A percentile compares a stretch with the other conserved stretches of the same genome.
These are phyloP conservation scores for Kodamaea neixiangensis DNA, from an alignment of 805 yeast species.

Conservation along the genomic window DNA sequence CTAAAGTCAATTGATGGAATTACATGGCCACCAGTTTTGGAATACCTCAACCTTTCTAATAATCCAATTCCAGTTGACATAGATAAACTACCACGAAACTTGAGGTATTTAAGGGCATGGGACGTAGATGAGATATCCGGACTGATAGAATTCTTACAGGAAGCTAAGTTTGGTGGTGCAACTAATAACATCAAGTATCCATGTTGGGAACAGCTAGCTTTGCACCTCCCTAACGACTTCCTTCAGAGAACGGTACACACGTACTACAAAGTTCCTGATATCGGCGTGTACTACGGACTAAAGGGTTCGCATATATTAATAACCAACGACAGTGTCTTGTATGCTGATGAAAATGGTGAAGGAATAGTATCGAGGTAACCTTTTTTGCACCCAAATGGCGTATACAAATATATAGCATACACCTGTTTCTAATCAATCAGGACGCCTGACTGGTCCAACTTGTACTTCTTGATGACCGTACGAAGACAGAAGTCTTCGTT, in stretches of 20 bases:
- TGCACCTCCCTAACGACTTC: neutral
- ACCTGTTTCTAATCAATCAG: neutral
- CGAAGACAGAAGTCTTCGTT: neutral
- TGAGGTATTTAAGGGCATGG: conserved; percentile 3
- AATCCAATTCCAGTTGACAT: conserved; percentile 2
- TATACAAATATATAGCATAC: neutral
- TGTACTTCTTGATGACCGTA: neutral
- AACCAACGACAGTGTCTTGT: neutral
- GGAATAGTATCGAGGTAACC: neutral
- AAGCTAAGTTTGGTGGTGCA: neutral
- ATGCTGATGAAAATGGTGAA: neutral
- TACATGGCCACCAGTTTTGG: conserved; percentile 2
- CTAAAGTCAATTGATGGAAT: neutral
- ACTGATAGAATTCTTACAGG: neutral
- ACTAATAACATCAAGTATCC: neutral
- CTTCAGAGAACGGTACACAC: neutral
- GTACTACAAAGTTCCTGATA: conserved; percentile 3
- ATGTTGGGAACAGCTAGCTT: neutral
- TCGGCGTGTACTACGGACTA: neutral
- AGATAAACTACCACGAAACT: neutral
- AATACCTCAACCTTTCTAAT: conserved; percentile 1
- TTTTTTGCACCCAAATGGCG: neutral
- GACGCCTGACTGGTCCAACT: conserved; percentile 1
- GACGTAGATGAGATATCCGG: conserved; percentile 5
- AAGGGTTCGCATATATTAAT: neutral